Evolutionary conservation across 345 rosid species (phyloP), one percentile per base, ranked within the genome.

Genomic region (Microthlaspi erraticum): DNA sequence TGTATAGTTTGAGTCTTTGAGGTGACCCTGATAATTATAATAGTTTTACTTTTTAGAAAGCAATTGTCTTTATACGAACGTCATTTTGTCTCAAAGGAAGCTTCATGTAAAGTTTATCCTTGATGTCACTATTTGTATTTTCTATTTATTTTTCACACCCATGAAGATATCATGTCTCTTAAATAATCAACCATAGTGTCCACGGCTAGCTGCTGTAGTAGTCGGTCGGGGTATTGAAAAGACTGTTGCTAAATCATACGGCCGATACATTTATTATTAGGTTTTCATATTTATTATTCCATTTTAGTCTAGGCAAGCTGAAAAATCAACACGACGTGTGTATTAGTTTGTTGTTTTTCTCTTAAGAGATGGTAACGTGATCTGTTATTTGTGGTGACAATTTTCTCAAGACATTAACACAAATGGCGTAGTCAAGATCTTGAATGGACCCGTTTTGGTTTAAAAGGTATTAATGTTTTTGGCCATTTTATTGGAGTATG

Each of bases 381-480:
- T 31, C 13, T 57, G 19, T 10, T 48, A 18, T 33, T 73, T 59
- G 60, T 37, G 45, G 45, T 52, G 34, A 8, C 53, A n/a, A 34
- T 4, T 58, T 57, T 39, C 8, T 58, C 32, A 58, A 57, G 32
- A 58, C 18, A 23, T 19, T 65, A 20, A 52, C 46, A 60, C 66
- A 51, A 23, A 60, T 67, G 63, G 78, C n/a, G 10, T 53, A 66
- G 56, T 74, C 36, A 67, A 66, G 10, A 66, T 67, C 56, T 67
- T 7, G 32, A 42, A 23, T 51, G 73, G 73, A 67, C 63, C 73
- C 73, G 68, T 58, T 58, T 73, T 65, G 77, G 66, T 17, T 58
- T 18, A 57, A 29, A 57, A 73, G 52, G 72, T 56, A 39, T 57
- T 60, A 43, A 74, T 67, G 68, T 45, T 55, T 54, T 45, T 33